Conservation (phyloP, 1,139 yeast genomes). For the Hanseniaspora gamundiae region DNA sequence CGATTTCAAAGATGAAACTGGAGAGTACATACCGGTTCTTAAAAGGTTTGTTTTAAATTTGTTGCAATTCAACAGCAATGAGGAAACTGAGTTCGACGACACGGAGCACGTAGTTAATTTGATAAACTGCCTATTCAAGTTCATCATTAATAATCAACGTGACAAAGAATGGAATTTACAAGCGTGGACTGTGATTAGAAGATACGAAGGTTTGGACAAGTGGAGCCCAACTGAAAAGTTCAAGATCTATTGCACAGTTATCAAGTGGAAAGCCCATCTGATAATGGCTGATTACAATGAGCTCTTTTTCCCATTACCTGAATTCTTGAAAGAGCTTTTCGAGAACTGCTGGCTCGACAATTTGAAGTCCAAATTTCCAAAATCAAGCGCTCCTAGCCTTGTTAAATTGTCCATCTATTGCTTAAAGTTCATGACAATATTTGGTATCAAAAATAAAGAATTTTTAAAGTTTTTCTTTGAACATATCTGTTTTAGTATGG, state of each 20-base stretch:
- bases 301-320: constrained; percentile 3
- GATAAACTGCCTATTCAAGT: constrained; percentile 42
- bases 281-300: constrained; percentile 26
- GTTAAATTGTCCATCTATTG: constrained; percentile 34
- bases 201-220: constrained; percentile 70
- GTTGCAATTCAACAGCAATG: constrained; percentile 75
- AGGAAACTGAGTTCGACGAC: constrained; percentile 68
- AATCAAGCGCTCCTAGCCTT: not conserved
- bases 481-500: constrained; percentile 43
- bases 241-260: constrained; percentile 23
- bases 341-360: constrained; percentile 1
- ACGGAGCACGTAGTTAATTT: constrained; percentile 51
- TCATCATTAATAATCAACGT: constrained; percentile 28
- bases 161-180: constrained; percentile 29
- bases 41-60: constrained; percentile 56
- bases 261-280: constrained; percentile 47
- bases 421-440: constrained; percentile 56
- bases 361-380: not conserved
- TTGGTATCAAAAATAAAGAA: constrained; percentile 55
- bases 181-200: constrained; percentile 49
- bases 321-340: constrained; percentile 5
- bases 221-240: constrained; percentile 71
- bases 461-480: constrained; percentile 53
- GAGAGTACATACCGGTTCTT: constrained; percentile 55
- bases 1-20: constrained; percentile 45